Base-by-base conservation (phyloP, 129 eudicot genomes). In the Dittrichia graveolens region DNA sequence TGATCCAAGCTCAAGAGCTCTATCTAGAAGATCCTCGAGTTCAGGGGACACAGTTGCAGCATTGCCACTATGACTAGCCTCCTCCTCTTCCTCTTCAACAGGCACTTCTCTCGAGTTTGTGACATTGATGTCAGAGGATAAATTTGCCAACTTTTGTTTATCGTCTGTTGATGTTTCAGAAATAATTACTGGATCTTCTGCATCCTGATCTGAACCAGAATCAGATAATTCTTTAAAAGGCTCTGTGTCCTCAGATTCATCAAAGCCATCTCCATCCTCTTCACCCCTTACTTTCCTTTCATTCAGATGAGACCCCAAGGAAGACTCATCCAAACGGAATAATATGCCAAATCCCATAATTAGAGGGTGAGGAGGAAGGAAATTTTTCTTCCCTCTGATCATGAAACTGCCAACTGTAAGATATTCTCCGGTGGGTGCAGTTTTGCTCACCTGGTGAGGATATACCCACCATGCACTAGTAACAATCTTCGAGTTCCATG, bases 391-490 rank as follows among this genome's bases (percentile, higher is more conserved):
- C 44, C 98, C 98, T 65, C 96, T 90, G 52, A 93, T 90, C 96
- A 93, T 93, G 85, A 93, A 93, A 82, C 98, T 93, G 70, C 98
- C 98, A 74, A 87, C 95, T 31, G 98, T 90, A 65, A 93, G 96
- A 84, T 90, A 93, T 81, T 93, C 98, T 15, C 98, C 98, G 0
- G 98, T 93, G 15, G 98, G 98, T 56, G 98, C 98, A 16, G 96
- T 90, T 86, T 93, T 93, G 65, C 92, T 90, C 66, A 93, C 98
- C 83, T 93, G 98, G 72, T 93, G 81, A 68, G 98, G 98, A 67
- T 90, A 90, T 50, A 93, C 98, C 98, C 98, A 93, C 98, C 98
- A 93, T 65, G 98, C 98, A 86, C 98, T 93, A 18, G 98, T 93
- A 18, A 93, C 95, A 65, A 93, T 93, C 85, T 93, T 93, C 18